Conservation (phyloP, 1,284 basidiomycete genomes). For the Papiliotrema terrestris region DNA sequence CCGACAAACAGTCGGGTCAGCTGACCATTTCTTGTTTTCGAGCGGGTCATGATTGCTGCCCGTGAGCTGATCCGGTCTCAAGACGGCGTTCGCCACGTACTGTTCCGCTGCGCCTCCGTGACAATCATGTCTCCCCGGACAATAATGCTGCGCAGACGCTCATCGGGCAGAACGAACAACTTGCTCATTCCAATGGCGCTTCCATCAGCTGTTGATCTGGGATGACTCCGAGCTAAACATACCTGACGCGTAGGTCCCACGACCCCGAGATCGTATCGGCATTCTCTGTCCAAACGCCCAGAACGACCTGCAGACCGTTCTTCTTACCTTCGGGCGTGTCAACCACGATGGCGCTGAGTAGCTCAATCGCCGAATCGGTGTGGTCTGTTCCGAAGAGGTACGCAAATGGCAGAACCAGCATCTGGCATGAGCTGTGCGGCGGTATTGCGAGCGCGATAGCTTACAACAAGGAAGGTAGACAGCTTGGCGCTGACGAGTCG, state of each 20-base stretch:
- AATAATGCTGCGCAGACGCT: constrained; percentile 61
- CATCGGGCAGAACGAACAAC: constrained; percentile 65
- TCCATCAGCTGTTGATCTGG: neutral
- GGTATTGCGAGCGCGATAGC: neutral
- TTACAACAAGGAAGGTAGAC: constrained; percentile 78
- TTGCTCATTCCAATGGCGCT: constrained; percentile 75
- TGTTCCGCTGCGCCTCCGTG: constrained; percentile 69
- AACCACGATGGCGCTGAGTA: constrained; percentile 63
- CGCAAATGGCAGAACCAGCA: constrained; percentile 85
- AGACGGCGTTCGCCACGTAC: constrained; percentile 52
- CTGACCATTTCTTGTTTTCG: constrained; percentile 75
- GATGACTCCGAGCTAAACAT: constrained; percentile 8
- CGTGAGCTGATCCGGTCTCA: neutral
- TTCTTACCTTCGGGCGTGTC: constrained; percentile 54
- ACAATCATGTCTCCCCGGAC: constrained; percentile 94
- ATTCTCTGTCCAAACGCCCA: constrained; percentile 89
- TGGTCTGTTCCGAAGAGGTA: constrained; percentile 79
- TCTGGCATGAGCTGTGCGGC: constrained; percentile 50
- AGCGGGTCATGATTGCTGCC: constrained; percentile 91
- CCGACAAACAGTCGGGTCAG: neutral
- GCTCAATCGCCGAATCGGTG: constrained; percentile 66
- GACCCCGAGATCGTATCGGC: constrained; percentile 90
- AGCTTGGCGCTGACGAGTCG: constrained; percentile 80
- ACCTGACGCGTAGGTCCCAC: constrained; percentile 79
- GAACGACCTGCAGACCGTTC: constrained; percentile 65